Percentiles rank a stretch among this genome's conserved stretches.
Evolutionary conservation across 1,139 yeast species (phyloP).

Genomic region (Suhomyces anneliseae): DNA sequence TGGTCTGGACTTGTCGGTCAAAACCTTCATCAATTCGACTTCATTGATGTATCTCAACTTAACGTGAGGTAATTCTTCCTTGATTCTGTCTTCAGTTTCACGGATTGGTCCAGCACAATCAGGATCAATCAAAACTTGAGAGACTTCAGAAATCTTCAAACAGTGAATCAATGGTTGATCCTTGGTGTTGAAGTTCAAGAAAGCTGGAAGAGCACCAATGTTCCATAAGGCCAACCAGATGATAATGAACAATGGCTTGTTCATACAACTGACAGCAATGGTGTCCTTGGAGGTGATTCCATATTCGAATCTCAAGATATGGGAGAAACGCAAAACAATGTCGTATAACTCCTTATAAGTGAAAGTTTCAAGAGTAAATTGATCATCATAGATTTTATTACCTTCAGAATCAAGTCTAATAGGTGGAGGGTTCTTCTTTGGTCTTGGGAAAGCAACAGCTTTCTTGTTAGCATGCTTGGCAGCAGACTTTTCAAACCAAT

Average conservation of each 20-base stretch:
- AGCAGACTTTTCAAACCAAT: slow-evolving; percentile 56
- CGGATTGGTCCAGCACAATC: slow-evolving; percentile 58
- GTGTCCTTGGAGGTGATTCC: slow-evolving; percentile 66
- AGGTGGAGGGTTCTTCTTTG: slow-evolving; percentile 37
- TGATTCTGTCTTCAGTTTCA: slow-evolving; percentile 52
- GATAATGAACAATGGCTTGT: slow-evolving; percentile 77
- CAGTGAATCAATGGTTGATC: slow-evolving; percentile 82
- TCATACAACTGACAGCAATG: slow-evolving; percentile 78
- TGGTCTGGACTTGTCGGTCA: slow-evolving; percentile 49
- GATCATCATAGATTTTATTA: slow-evolving; percentile 45
- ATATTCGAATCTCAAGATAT: slow-evolving; percentile 61
- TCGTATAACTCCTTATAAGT: slow-evolving; percentile 72
- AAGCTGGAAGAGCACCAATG: slow-evolving; percentile 86
- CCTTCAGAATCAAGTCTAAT: slow-evolving; percentile 32
- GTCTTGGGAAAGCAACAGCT: slow-evolving; percentile 67
- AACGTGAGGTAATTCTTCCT: slow-evolving; percentile 40
- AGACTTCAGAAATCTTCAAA: slow-evolving; percentile 63
- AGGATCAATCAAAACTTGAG: slow-evolving; percentile 73
- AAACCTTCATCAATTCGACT: slow-evolving; percentile 37
- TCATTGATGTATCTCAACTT: slow-evolving; percentile 60
- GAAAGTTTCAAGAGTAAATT: slow-evolving; percentile 59
- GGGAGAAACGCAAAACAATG: slow-evolving; percentile 63
- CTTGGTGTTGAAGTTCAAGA: slow-evolving; percentile 76
- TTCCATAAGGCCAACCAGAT: slow-evolving; percentile 90
- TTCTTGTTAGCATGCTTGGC: slow-evolving; percentile 47